phyloP scores from a whole-genome alignment of 345 rosid species.

The Gossypium thurberi region DNA sequence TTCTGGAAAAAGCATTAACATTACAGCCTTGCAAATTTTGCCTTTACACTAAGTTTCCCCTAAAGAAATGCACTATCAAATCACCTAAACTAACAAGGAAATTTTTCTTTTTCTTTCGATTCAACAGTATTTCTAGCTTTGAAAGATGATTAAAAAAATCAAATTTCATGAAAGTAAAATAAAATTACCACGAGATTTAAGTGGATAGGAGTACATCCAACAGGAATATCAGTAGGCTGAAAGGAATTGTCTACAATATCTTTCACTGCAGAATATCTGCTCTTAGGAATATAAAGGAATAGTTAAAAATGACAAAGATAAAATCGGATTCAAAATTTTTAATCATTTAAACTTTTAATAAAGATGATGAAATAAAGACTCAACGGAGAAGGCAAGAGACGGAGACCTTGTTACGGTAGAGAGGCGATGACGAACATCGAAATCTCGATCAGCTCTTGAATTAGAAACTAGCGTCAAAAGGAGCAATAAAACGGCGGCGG shows the following conservation, averaged over 20 bases:
- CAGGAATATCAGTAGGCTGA: conserved; percentile 37
- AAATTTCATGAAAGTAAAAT: not conserved
- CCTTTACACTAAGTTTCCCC: not conserved
- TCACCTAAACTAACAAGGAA: not conserved
- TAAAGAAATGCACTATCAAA: not conserved
- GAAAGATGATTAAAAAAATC: not conserved
- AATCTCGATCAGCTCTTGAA: conserved; percentile 37
- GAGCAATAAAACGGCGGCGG: conserved; percentile 14
- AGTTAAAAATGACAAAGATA: not conserved
- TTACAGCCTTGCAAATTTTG: not conserved
- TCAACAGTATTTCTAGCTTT: not conserved
- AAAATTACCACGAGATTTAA: conserved; percentile 84
- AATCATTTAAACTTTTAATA: not conserved
- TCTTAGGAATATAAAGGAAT: not conserved
- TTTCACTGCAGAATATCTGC: conserved; percentile 67
- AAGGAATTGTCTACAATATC: conserved; percentile 35
- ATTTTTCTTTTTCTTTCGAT: not conserved
- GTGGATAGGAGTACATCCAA: conserved; percentile 76
- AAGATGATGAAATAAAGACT: not conserved
- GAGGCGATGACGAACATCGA: conserved; percentile 65
- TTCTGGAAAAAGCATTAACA: not conserved
- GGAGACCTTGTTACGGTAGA: conserved; percentile 61
- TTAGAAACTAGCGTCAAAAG: conserved; percentile 17
- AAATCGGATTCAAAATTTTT: not conserved
- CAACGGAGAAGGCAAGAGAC: not conserved